These are phyloP conservation scores for Parathielavia hyrcaniae DNA, from an alignment of 495 filamentous ascomycete species.

Conservation along the genomic window DNA sequence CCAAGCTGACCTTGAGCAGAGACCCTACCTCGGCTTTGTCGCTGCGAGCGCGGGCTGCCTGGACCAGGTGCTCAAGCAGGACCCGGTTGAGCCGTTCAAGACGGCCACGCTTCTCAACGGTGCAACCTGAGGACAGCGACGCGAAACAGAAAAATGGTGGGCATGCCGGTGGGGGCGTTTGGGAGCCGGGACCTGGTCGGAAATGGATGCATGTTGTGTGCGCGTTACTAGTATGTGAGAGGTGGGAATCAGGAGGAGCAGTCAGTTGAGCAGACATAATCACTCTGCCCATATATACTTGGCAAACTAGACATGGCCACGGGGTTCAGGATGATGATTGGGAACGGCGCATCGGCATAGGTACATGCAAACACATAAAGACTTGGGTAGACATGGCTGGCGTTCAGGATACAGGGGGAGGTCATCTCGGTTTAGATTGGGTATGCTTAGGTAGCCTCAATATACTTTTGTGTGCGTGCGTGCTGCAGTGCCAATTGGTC, in stretches of 20 bases:
- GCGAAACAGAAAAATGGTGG: neutral
- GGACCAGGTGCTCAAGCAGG: conserved; percentile 14
- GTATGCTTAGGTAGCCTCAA: neutral
- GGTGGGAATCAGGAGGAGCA: neutral
- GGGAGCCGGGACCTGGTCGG: neutral
- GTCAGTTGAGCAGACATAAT: neutral
- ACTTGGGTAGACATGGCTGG: conserved; percentile 6
- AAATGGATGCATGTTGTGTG: neutral
- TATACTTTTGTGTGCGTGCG: neutral
- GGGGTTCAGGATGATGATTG: neutral
- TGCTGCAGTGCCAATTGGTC: too few species aligned
- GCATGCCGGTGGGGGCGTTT: neutral
- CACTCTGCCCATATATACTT: neutral
- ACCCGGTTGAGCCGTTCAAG: conserved; percentile 18
- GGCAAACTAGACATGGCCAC: neutral
- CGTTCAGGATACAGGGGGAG: conserved; percentile 10
- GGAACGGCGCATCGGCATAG: conserved; percentile 9
- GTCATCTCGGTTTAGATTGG: neutral
- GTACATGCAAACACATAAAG: too few species aligned
- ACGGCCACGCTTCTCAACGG: conserved; percentile 1
- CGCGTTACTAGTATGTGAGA: neutral
- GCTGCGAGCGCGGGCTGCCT: conserved; percentile 20
- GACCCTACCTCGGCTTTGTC: conserved; percentile 21
- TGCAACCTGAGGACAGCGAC: neutral
- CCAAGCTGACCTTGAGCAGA: conserved; percentile 4